Evolutionary conservation across 768 basidiomycete species (phyloP).

Genomic region (Pleurotus eryngii): DNA sequence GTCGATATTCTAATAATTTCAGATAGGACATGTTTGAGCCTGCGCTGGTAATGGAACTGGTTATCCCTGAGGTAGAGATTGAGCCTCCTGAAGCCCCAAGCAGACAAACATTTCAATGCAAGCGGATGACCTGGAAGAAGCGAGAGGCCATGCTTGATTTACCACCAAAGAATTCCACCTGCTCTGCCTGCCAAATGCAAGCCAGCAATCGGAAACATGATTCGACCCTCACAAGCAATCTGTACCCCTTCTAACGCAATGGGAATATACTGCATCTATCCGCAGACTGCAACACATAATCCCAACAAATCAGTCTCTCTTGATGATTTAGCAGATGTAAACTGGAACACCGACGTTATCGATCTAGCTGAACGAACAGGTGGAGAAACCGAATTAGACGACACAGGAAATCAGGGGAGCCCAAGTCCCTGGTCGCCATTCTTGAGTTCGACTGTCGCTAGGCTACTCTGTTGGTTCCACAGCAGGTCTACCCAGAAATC

Average conservation of each 20-base stretch:
- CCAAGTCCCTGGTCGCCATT: slow-evolving; percentile 17
- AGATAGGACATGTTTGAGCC: no score
- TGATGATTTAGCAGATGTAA: background rate
- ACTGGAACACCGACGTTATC: background rate
- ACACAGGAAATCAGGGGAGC: background rate
- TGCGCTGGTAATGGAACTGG: no score
- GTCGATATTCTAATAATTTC: no score
- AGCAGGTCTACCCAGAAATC: slow-evolving; percentile 26
- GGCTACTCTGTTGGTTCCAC: slow-evolving; percentile 30
- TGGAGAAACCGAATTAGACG: background rate
- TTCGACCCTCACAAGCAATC: no score
- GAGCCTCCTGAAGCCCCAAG: no score
- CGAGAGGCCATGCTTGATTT: no score
- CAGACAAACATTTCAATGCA: no score
- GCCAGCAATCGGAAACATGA: no score
- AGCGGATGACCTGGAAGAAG: no score
- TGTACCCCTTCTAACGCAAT: background rate
- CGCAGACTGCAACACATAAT: background rate
- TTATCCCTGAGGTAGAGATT: no score
- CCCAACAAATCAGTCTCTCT: background rate
- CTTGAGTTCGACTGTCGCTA: slow-evolving; percentile 19
- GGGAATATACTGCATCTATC: slow-evolving; percentile 3
- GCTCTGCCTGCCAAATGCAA: no score
- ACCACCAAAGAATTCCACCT: no score
- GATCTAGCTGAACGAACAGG: background rate